These are phyloP conservation scores for Hawksworthiomyces lignivorus DNA, from an alignment of 2,329 filamentous ascomycete genomes.

Conservation along the genomic window DNA sequence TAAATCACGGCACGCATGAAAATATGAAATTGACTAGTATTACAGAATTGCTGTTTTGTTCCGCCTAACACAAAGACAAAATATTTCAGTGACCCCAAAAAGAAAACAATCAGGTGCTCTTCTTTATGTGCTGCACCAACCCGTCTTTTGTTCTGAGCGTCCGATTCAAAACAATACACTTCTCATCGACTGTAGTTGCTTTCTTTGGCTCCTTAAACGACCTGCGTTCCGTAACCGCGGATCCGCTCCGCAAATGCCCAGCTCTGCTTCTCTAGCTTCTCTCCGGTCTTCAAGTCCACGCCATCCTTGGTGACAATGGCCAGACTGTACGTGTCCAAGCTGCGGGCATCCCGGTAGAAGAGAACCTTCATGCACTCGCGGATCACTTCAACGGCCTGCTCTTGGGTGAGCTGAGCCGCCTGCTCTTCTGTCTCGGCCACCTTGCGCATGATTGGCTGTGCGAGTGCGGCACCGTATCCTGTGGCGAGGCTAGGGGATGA, in stretches of 20 bases:
- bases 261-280: conserved; percentile 90
- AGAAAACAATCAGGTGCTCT: too few species aligned
- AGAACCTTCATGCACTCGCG: conserved; percentile 98
- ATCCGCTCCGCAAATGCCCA: conserved; percentile 97
- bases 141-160: too few species aligned
- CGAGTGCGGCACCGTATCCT: conserved; percentile 87
- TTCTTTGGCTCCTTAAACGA: conserved; percentile 33
- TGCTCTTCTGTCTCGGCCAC: conserved; percentile 78
- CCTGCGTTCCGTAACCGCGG: conserved; percentile 88
- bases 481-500: conserved; percentile 82
- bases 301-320: conserved; percentile 83
- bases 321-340: conserved; percentile 83
- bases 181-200: too few species aligned
- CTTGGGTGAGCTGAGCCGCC: conserved; percentile 61
- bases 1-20: too few species aligned
- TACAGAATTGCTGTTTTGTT: too few species aligned
- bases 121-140: too few species aligned
- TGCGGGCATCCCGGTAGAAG: conserved; percentile 93
- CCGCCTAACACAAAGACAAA: too few species aligned
- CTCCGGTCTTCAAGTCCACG: conserved; percentile 75
- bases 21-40: too few species aligned
- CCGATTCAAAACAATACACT: too few species aligned
- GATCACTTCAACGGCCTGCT: conserved; percentile 71
- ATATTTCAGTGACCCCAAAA: background rate
- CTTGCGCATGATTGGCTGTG: conserved; percentile 81